Conservation (phyloP, 2,329 filamentous ascomycete genomes). For the Lasiodiplodia sp. region DNA sequence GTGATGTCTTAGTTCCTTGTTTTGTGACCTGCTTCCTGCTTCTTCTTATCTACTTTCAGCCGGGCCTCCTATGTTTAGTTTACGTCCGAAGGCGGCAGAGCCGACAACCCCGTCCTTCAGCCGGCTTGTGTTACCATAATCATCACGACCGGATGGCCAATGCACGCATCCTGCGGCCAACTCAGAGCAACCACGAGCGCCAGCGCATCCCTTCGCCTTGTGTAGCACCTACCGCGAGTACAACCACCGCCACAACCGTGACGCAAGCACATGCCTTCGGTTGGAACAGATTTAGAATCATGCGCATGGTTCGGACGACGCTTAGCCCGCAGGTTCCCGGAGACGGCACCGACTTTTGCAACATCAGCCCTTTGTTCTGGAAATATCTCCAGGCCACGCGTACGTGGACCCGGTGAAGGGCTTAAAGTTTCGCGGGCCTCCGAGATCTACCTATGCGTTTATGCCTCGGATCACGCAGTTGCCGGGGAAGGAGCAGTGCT, state of each 20-base stretch:
- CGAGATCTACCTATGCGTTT: slow-evolving; percentile 3
- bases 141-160: neutral
- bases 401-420: slow-evolving; percentile 1
- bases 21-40: slow-evolving; percentile 14
- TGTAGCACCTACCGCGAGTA: slow-evolving; percentile 6
- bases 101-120: neutral
- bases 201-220: neutral
- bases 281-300: neutral
- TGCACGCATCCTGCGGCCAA: neutral
- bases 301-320: neutral
- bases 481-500: neutral
- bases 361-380: neutral
- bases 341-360: too few relatives aligned
- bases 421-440: slow-evolving; percentile 13
- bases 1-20: slow-evolving; percentile 7
- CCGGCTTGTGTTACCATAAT: neutral
- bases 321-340: neutral
- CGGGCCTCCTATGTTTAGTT: neutral
- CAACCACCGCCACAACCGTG: neutral
- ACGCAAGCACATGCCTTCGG: neutral
- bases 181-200: neutral
- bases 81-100: neutral
- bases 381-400: slow-evolving; percentile 15
- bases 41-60: neutral
- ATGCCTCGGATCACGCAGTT: slow-evolving; percentile 13